Percentiles rank a stretch among this genome's conserved stretches.
phyloP scores from a whole-genome alignment of 768 basidiomycete genomes.

The Rhodocollybia butyracea region DNA sequence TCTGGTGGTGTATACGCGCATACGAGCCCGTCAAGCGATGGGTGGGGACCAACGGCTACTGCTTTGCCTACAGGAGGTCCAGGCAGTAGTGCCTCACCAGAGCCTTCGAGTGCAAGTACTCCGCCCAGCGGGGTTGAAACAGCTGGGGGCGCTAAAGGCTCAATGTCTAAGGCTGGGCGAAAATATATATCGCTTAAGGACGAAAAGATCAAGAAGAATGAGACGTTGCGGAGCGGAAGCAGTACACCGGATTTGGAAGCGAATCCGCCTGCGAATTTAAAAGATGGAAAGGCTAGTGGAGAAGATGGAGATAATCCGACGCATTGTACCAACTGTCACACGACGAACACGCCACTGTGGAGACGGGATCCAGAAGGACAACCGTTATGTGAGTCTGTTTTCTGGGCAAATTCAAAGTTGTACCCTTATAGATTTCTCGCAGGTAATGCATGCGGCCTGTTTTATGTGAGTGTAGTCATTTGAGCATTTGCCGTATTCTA shows the following conservation, averaged over 20 bases:
- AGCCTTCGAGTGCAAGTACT: slow-evolving; percentile 72
- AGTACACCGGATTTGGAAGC: slow-evolving; percentile 63
- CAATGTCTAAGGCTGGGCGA: slow-evolving; percentile 32
- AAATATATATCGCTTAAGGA: slow-evolving; percentile 67
- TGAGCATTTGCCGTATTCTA: slow-evolving; percentile 7
- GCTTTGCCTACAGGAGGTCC: slow-evolving; percentile 28
- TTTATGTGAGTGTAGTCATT: slow-evolving; percentile 62
- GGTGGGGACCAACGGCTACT: slow-evolving; percentile 44
- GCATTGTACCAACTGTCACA: slow-evolving; percentile 91
- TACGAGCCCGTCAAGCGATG: slow-evolving; percentile 79
- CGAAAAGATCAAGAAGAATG: slow-evolving; percentile 48
- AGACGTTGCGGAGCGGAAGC: slow-evolving; percentile 37
- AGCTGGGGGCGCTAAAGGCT: slow-evolving; percentile 21
- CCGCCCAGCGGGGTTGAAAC: slow-evolving; percentile 59
- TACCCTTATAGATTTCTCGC: slow-evolving; percentile 12
- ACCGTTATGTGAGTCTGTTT: slow-evolving; percentile 67
- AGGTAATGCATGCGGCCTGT: slow-evolving; percentile 92
- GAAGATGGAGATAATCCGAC: slow-evolving; percentile 75
- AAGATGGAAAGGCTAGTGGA: slow-evolving; percentile 39
- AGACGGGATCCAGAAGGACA: slow-evolving; percentile 90
- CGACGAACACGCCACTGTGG: slow-evolving; percentile 94
- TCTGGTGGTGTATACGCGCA: slow-evolving; percentile 46
- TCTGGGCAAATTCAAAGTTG: slow-evolving; percentile 11
- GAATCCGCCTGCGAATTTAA: slow-evolving; percentile 22
- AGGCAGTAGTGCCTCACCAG: slow-evolving; percentile 73